Evolutionary conservation across 768 basidiomycete genomes (phyloP).

Genomic region (Multifurca ochricompacta): DNA sequence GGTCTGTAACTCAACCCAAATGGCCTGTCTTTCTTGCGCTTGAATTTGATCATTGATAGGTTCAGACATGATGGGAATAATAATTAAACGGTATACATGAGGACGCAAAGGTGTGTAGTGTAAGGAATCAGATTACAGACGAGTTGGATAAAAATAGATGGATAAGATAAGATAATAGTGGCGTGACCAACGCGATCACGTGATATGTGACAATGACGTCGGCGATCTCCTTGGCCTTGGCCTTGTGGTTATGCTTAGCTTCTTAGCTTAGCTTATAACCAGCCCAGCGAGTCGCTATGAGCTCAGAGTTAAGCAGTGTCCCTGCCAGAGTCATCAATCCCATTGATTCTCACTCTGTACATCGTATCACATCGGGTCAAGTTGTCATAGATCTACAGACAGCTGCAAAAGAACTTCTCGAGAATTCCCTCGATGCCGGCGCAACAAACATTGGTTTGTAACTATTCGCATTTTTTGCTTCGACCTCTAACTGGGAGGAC

Average conservation of each 20-base stretch:
- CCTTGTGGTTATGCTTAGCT: neutral
- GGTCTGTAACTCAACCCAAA: neutral
- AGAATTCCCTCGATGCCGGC: slow-evolving; percentile 92
- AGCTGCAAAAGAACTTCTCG: slow-evolving; percentile 92
- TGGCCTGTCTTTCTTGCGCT: slow-evolving; percentile 5
- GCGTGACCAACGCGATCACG: slow-evolving; percentile 12
- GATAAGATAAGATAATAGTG: neutral
- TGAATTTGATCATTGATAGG: neutral
- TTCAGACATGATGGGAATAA: neutral
- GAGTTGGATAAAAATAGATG: neutral
- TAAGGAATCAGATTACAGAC: too few species aligned
- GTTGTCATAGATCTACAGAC: slow-evolving; percentile 91
- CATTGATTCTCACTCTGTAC: slow-evolving; percentile 73
- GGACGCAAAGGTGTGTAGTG: too few species aligned
- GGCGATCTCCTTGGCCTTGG: too few species aligned
- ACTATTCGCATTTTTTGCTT: neutral
- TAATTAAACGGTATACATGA: too few species aligned
- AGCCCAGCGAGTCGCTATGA: neutral
- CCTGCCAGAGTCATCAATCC: slow-evolving; percentile 38
- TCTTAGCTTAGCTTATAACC: neutral
- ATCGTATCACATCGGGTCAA: slow-evolving; percentile 89
- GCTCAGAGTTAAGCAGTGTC: neutral
- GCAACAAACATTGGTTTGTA: slow-evolving; percentile 75
- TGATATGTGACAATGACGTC: slow-evolving; percentile 8
- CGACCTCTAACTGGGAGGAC: neutral